A percentile compares a stretch with the other conserved stretches of the same genome.
These are phyloP conservation scores for Carnegiea gigantea DNA, from an alignment of 179 eudicot species.

Conservation along the genomic window DNA sequence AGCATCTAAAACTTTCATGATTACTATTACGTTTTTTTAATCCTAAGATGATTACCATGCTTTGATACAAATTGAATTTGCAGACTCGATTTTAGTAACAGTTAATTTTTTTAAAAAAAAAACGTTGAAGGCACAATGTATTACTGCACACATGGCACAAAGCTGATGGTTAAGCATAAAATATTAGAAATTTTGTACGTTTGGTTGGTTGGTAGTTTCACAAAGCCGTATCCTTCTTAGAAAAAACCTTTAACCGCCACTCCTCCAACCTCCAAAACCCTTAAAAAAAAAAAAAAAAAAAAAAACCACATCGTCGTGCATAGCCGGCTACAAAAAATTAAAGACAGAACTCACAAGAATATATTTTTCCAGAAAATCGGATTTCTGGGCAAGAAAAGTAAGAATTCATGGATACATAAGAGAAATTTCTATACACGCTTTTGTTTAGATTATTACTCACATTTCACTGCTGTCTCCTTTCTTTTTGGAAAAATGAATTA, in stretches of 20 bases:
- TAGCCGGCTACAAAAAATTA: not conserved
- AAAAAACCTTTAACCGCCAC: not conserved
- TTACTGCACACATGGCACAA: not conserved
- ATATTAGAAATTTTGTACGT: not conserved
- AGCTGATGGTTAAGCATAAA: not conserved
- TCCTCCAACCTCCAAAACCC: not conserved
- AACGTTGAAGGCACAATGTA: not conserved
- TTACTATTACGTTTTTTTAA: too few species aligned
- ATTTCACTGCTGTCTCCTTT: not conserved
- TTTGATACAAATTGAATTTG: too few species aligned
- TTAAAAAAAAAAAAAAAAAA: not conserved
- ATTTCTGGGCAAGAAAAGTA: not conserved
- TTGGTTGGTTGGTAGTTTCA: slow-evolving; percentile 9
- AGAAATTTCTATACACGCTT: not conserved
- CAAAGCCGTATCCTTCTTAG: not conserved
- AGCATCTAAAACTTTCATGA: too few species aligned
- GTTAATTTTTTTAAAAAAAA: not conserved
- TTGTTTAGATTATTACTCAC: slow-evolving; percentile 2
- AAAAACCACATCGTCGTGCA: slow-evolving; percentile 1
- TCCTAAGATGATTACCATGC: too few species aligned
- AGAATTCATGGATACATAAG: not conserved
- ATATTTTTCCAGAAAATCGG: not conserved
- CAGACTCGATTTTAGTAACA: not conserved
- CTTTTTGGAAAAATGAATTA: not conserved
- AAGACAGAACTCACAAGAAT: not conserved